Conservation (phyloP, 305 asterid species). For the Coffea humblotiana region DNA sequence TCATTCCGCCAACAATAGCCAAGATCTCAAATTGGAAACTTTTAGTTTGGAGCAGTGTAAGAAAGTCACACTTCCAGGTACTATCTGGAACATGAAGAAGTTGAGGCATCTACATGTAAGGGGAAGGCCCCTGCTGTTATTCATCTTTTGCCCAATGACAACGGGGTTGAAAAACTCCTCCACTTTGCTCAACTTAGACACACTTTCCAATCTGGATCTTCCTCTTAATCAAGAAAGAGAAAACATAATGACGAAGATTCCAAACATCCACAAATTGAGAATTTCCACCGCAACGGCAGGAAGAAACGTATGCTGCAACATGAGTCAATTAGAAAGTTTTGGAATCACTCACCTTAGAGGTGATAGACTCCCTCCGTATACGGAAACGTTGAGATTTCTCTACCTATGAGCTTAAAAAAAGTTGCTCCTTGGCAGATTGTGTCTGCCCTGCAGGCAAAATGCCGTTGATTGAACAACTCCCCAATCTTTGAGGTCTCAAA, state of each 20-base stretch:
- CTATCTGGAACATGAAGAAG: background rate
- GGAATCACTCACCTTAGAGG: background rate
- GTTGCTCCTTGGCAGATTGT: background rate
- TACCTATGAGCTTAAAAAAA: background rate
- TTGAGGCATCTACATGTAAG: background rate
- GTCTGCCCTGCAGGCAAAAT: background rate
- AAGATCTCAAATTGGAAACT: background rate
- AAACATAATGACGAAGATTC: background rate
- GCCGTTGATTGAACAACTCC: background rate
- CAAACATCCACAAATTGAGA: background rate
- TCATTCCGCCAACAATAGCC: background rate
- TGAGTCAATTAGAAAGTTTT: background rate
- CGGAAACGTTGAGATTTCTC: background rate
- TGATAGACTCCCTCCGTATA: no score
- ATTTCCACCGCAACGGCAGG: no score
- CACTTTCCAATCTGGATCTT: background rate
- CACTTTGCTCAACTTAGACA: background rate
- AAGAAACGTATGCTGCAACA: background rate
- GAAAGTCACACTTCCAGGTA: background rate
- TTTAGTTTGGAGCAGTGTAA: background rate
- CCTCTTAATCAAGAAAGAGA: background rate
- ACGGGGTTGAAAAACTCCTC: background rate
- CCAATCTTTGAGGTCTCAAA: constrained; percentile 16
- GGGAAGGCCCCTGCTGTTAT: no score
- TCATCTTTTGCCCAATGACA: background rate